Evolutionary conservation across 345 rosid species (phyloP).

Genomic region (Draba incana): DNA sequence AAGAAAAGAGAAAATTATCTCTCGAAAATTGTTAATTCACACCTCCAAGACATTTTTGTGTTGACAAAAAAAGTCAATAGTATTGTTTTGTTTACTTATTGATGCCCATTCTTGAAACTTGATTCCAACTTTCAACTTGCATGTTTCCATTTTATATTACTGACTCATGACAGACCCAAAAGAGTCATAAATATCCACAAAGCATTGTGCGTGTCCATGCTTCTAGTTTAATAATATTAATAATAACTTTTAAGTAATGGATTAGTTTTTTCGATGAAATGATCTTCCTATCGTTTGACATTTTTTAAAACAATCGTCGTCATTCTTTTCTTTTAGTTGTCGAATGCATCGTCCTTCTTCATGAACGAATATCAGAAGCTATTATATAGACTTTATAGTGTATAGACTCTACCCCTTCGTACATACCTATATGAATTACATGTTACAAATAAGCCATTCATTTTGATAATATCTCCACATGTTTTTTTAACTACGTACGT

Average conservation of each 20-base stretch:
- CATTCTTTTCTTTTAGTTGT: background rate
- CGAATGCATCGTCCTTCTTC: background rate
- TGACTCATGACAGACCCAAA: background rate
- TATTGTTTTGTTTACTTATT: background rate
- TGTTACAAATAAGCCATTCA: too few species aligned
- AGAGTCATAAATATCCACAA: background rate
- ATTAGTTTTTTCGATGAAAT: background rate
- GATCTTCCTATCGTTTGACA: background rate
- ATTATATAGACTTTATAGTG: too few species aligned
- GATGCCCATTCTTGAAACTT: conserved; percentile 21
- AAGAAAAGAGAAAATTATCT: background rate
- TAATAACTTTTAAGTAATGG: background rate
- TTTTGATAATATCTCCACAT: too few species aligned
- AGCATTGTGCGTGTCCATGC: conserved; percentile 1
- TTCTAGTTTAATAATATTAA: background rate
- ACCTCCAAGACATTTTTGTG: background rate
- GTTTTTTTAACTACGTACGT: too few species aligned
- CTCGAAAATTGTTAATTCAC: background rate
- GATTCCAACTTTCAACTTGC: conserved; percentile 25
- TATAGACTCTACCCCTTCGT: background rate
- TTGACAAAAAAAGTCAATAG: background rate
- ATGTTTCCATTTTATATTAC: conserved; percentile 6
- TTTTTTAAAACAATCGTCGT: background rate
- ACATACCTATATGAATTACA: too few species aligned
- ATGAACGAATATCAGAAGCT: background rate